A percentile compares a stretch with the other conserved stretches of the same genome.
Evolutionary conservation across 2,329 filamentous ascomycete species (phyloP).

Genomic region (Colletotrichum eremochloae): DNA sequence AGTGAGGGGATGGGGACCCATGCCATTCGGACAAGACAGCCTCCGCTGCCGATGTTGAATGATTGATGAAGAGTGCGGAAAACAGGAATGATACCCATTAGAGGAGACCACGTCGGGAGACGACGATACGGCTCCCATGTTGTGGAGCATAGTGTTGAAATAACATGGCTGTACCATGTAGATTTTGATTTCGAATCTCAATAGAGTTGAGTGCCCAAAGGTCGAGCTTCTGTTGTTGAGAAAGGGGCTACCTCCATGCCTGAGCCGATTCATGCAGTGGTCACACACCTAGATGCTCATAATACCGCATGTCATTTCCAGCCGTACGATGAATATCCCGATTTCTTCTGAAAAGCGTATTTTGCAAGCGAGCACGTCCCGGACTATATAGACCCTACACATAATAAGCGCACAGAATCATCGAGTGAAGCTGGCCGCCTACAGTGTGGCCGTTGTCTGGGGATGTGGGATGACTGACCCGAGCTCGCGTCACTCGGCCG

Average conservation of each 20-base stretch:
- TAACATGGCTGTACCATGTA: neutral
- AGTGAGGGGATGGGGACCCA: conserved; percentile 41
- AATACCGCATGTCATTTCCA: neutral
- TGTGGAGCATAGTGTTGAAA: neutral
- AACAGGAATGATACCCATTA: conserved; percentile 17
- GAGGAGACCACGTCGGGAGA: neutral
- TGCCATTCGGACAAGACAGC: neutral
- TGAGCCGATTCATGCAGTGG: neutral
- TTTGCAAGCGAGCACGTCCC: neutral
- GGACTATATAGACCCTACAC: neutral
- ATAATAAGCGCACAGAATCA: neutral
- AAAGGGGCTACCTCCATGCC: neutral
- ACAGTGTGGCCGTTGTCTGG: neutral
- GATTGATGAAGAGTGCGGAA: neutral
- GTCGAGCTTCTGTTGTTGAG: neutral
- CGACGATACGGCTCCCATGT: neutral
- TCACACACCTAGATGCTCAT: neutral
- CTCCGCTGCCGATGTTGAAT: neutral
- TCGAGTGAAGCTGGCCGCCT: neutral
- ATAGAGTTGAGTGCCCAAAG: neutral
- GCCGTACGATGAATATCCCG: too few species aligned
- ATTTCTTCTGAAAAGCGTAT: neutral
- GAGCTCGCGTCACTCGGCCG: neutral
- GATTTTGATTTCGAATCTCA: neutral
- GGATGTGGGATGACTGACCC: neutral